A percentile compares a stretch with the other conserved stretches of the same genome.
Evolutionary conservation across 371 early-diverging fungal genomes (phyloP).

Genomic region (Zychaea mexicana): DNA sequence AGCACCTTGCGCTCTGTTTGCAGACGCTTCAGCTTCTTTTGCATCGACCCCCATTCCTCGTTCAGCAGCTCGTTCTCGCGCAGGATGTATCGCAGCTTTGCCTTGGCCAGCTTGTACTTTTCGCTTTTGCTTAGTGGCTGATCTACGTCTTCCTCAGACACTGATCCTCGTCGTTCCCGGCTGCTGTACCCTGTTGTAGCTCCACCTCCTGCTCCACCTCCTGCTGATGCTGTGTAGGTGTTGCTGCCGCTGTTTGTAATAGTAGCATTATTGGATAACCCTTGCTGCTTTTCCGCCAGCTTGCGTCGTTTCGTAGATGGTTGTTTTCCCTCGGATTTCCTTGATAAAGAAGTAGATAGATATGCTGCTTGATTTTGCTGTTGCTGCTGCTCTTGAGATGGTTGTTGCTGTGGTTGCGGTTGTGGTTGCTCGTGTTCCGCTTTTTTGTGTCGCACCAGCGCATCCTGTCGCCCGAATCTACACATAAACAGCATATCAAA

Average conservation of each 20-base stretch:
- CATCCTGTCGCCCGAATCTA: slow-evolving; percentile 53
- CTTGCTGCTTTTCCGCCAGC: not conserved
- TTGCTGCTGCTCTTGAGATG: not conserved
- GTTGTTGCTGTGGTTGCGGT: not conserved
- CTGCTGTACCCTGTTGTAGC: not conserved
- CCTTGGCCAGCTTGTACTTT: slow-evolving; percentile 58
- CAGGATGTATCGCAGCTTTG: slow-evolving; percentile 54
- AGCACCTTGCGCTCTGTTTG: slow-evolving; percentile 55
- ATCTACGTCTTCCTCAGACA: slow-evolving; percentile 7
- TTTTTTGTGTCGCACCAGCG: slow-evolving; percentile 42
- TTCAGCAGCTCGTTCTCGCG: slow-evolving; percentile 61
- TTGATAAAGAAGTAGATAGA: slow-evolving; percentile 1
- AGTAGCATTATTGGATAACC: not conserved
- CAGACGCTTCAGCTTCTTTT: slow-evolving; percentile 51
- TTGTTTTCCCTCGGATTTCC: slow-evolving; percentile 18
- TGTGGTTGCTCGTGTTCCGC: slow-evolving; percentile 19
- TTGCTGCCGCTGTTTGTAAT: not conserved
- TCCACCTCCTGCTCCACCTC: too few species aligned
- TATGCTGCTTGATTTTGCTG: not conserved
- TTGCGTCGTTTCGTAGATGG: slow-evolving; percentile 11
- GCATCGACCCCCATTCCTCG: slow-evolving; percentile 48
- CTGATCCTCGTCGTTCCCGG: slow-evolving; percentile 5
- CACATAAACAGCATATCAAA: not conserved
- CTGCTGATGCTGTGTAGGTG: slow-evolving; percentile 1
- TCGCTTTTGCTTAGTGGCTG: slow-evolving; percentile 5